phyloP scores from a whole-genome alignment of 371 early-diverging fungal genomes.

The Mucor saturninus region DNA sequence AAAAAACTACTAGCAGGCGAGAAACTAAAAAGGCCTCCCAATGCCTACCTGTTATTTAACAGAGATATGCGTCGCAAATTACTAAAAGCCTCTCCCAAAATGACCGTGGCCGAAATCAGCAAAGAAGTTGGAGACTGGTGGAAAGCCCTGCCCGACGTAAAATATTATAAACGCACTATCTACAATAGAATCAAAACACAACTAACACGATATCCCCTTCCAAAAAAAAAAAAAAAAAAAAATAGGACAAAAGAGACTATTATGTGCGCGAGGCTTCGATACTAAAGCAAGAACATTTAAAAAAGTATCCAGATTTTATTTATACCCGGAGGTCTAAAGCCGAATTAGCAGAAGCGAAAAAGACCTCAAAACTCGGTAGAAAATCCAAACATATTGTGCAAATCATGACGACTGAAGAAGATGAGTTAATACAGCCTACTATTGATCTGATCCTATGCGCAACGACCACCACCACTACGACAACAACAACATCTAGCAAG shows the following conservation, averaged over 20 bases:
- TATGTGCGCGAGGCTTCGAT: conserved; percentile 52
- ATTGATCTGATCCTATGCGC: not conserved
- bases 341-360: conserved; percentile 51
- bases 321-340: conserved; percentile 71
- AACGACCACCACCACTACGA: not conserved
- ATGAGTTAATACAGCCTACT: not conserved
- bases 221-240: not conserved
- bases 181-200: not conserved
- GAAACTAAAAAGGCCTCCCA: conserved; percentile 64
- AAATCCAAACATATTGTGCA: conserved; percentile 10
- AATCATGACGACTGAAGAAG: no score
- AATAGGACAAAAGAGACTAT: conserved; percentile 38
- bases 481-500: not conserved
- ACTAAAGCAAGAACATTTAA: conserved; percentile 64
- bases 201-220: not conserved
- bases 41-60: conserved; percentile 69
- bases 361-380: conserved; percentile 32
- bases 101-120: conserved; percentile 65
- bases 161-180: not conserved
- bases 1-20: conserved; percentile 5
- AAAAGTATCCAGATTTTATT: conserved; percentile 66
- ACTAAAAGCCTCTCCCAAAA: conserved; percentile 54
- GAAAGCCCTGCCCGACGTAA: conserved; percentile 47
- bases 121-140: conserved; percentile 62
- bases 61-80: conserved; percentile 62